These are phyloP conservation scores for Monilinia aucupariae DNA, from an alignment of 2,329 filamentous ascomycete species.

Conservation along the genomic window DNA sequence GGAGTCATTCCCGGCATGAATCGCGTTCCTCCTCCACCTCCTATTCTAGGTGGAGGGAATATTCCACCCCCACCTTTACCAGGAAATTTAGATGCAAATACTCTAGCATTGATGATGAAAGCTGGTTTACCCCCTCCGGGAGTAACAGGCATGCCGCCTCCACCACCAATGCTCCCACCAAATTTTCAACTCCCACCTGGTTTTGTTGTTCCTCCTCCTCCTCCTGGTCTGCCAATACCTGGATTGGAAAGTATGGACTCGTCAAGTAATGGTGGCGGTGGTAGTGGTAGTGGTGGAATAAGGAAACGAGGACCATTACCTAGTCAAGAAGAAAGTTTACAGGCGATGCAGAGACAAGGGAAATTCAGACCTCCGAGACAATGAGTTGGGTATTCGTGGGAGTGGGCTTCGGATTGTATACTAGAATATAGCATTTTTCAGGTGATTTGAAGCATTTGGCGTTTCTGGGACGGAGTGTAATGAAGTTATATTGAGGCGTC, in stretches of 20 bases:
- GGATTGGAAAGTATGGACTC: conserved; percentile 26
- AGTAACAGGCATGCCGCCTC: conserved; percentile 38
- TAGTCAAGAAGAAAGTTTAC: conserved; percentile 76
- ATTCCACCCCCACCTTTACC: conserved; percentile 14
- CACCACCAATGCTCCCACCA: conserved; percentile 43
- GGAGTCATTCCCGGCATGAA: conserved; percentile 45
- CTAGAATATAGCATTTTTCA: conserved; percentile 13
- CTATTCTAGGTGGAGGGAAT: conserved; percentile 25
- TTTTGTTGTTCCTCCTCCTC: conserved; percentile 36
- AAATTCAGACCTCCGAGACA: conserved; percentile 49
- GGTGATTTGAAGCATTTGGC: conserved; percentile 1
- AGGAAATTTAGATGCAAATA: conserved; percentile 13
- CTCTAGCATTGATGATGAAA: conserved; percentile 42
- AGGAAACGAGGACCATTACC: conserved; percentile 66
- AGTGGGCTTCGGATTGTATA: conserved; percentile 2
- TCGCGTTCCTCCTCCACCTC: conserved; percentile 35
- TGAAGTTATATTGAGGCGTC: neutral
- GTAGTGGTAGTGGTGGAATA: conserved; percentile 40
- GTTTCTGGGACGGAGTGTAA: conserved; percentile 6
- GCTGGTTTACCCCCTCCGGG: conserved; percentile 55
- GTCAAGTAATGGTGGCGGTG: conserved; percentile 27
- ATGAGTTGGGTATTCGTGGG: neutral
- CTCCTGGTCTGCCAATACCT: conserved; percentile 36
- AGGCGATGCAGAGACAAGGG: conserved; percentile 65
- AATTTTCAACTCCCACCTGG: conserved; percentile 30